Conservation (phyloP, 176 grass and related monocot genomes). For the Puya raimondii region DNA sequence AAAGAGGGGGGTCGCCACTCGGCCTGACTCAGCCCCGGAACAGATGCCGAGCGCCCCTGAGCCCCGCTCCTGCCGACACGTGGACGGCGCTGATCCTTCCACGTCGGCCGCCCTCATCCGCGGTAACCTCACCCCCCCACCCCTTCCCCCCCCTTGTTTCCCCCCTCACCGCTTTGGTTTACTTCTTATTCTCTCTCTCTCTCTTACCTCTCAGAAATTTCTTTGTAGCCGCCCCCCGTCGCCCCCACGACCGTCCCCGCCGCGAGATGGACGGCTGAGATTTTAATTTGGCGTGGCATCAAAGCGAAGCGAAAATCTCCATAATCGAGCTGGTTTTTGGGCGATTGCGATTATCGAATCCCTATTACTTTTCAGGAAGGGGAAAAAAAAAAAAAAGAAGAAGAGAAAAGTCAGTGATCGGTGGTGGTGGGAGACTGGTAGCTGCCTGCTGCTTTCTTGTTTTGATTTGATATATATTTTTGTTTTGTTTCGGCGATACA, state of each 20-base stretch:
- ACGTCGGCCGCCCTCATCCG: not conserved
- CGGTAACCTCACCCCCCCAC: not conserved
- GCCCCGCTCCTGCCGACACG: not conserved
- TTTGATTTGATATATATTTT: no score
- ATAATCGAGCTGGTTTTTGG: not conserved
- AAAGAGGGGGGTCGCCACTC: conserved; percentile 1
- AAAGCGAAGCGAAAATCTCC: not conserved
- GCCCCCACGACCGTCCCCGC: no score
- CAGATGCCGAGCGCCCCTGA: conserved; percentile 1
- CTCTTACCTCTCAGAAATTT: not conserved
- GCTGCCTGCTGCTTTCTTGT: conserved; percentile 1
- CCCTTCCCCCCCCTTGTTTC: no score
- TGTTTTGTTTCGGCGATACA: not conserved
- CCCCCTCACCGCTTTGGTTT: not conserved
- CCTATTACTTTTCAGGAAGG: not conserved
- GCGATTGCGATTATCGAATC: not conserved
- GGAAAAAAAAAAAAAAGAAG: not conserved
- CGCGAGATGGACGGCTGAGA: conserved; percentile 12
- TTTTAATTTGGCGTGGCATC: not conserved
- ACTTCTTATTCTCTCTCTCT: not conserved
- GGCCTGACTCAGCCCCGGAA: not conserved
- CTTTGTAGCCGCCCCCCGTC: conserved; percentile 10
- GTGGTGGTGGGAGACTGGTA: conserved; percentile 40
- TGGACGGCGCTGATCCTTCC: not conserved
- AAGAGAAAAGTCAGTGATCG: conserved; percentile 10